These are phyloP conservation scores for Paragyromitra xinjiangensis DNA, from an alignment of 495 filamentous ascomycete genomes.

Conservation along the genomic window DNA sequence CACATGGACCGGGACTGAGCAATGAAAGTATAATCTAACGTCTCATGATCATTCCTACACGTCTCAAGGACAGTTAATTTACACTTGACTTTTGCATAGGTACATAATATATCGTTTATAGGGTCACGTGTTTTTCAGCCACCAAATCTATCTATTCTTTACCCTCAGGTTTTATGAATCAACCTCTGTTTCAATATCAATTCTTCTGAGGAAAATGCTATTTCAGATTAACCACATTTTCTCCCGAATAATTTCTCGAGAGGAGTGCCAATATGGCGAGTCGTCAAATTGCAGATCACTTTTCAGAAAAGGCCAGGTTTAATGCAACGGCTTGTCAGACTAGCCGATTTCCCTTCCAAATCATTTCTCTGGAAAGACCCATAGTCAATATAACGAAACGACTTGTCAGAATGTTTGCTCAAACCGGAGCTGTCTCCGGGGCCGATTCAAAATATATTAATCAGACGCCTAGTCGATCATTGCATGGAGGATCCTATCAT, in stretches of 20 bases:
- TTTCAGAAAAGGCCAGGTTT: background rate
- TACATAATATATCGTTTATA: constrained; percentile 17
- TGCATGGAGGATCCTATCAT: constrained; percentile 48
- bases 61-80: constrained; percentile 39
- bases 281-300: constrained; percentile 4
- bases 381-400: constrained; percentile 33
- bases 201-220: constrained; percentile 9
- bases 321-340: constrained; percentile 6
- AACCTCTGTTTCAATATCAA: constrained; percentile 29
- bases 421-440: constrained; percentile 28
- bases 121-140: constrained; percentile 25
- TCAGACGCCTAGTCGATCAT: constrained; percentile 39
- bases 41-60: constrained; percentile 41
- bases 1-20: constrained; percentile 30
- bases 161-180: constrained; percentile 10
- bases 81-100: constrained; percentile 35
- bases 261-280: constrained; percentile 8
- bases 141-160: constrained; percentile 8
- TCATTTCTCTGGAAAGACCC: constrained; percentile 25
- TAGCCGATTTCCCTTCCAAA: constrained; percentile 19
- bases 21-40: constrained; percentile 51
- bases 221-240: constrained; percentile 10
- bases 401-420: constrained; percentile 46
- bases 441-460: constrained; percentile 22
- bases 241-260: background rate